A percentile compares a stretch with the other conserved stretches of the same genome.
Conservation (phyloP, 2,329 filamentous ascomycete species). For the Neurospora crassa region DNA sequence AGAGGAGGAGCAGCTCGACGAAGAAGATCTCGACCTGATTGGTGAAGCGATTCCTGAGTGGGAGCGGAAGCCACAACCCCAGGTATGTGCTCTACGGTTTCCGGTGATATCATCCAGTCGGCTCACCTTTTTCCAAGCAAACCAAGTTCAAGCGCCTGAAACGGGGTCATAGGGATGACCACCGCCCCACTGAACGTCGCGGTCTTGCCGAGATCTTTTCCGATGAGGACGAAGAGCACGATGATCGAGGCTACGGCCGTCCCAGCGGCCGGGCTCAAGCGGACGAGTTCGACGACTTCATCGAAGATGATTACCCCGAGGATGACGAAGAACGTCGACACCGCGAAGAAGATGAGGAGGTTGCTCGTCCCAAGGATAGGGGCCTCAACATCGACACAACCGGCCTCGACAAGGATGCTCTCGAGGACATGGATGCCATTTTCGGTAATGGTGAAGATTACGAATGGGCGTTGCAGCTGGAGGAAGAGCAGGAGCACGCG, state of each 20-base stretch:
- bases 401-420: constrained; percentile 80
- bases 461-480: constrained; percentile 82
- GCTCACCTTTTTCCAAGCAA: constrained; percentile 31
- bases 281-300: constrained; percentile 90
- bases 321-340: constrained; percentile 71
- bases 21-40: constrained; percentile 93
- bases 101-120: background rate
- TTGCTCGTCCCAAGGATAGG: constrained; percentile 67
- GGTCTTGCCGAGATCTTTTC: constrained; percentile 91
- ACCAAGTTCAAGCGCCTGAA: constrained; percentile 95
- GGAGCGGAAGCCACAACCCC: constrained; percentile 54
- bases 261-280: constrained; percentile 49
- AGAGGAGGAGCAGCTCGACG: constrained; percentile 82
- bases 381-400: constrained; percentile 66
- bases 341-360: constrained; percentile 77
- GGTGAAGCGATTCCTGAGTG: constrained; percentile 68
- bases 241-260: constrained; percentile 42
- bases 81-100: constrained; percentile 43
- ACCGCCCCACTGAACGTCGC: constrained; percentile 53
- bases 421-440: constrained; percentile 93
- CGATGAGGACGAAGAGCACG: constrained; percentile 68
- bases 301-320: constrained; percentile 88
- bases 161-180: constrained; percentile 69
- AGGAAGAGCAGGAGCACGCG: constrained; percentile 75
- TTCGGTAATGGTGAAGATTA: constrained; percentile 96